Percentiles rank a stretch among this genome's conserved stretches.
Evolutionary conservation across 2,329 filamentous ascomycete species (phyloP).

Genomic region (Colletotrichum navitas): DNA sequence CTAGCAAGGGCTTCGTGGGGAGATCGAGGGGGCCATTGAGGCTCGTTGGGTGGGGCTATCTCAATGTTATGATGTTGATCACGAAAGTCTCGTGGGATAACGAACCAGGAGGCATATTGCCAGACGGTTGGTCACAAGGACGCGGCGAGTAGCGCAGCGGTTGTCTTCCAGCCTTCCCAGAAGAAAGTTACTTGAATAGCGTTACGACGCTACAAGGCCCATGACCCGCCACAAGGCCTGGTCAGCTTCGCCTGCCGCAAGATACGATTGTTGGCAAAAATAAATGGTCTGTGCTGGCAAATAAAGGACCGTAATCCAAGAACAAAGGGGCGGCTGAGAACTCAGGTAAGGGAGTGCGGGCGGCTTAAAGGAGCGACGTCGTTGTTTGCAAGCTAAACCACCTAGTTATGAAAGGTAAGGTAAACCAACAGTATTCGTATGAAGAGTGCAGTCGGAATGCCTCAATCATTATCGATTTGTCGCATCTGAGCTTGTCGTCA

Average conservation of each 20-base stretch:
- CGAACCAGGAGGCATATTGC: conserved; percentile 44
- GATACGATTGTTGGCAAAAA: conserved; percentile 2
- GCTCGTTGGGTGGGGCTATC: conserved; percentile 52
- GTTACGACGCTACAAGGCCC: conserved; percentile 38
- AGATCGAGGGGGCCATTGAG: conserved; percentile 76
- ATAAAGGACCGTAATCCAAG: conserved; percentile 20
- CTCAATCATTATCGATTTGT: conserved; percentile 38
- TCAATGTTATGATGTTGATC: conserved; percentile 25
- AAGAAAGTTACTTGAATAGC: conserved; percentile 19
- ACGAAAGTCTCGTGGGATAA: conserved; percentile 5
- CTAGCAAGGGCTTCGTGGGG: conserved; percentile 73
- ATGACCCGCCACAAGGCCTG: conserved; percentile 34
- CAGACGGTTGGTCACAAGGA: conserved; percentile 13
- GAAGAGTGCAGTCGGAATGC: conserved; percentile 18
- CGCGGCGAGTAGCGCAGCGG: conserved; percentile 10
- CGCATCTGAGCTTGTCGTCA: conserved; percentile 38
- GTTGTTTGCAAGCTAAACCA: conserved; percentile 10
- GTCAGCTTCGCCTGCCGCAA: conserved; percentile 31
- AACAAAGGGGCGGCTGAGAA: conserved; percentile 26
- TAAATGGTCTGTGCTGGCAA: conserved; percentile 35
- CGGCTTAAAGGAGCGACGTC: conserved; percentile 33
- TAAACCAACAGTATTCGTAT: conserved; percentile 5
- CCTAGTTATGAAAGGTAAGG: conserved; percentile 6
- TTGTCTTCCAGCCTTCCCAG: conserved; percentile 20
- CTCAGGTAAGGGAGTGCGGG: background rate